A percentile compares a stretch with the other conserved stretches of the same genome.
Evolutionary conservation across 2,329 filamentous ascomycete genomes (phyloP).

Genomic region (Bipolaris gigantea): DNA sequence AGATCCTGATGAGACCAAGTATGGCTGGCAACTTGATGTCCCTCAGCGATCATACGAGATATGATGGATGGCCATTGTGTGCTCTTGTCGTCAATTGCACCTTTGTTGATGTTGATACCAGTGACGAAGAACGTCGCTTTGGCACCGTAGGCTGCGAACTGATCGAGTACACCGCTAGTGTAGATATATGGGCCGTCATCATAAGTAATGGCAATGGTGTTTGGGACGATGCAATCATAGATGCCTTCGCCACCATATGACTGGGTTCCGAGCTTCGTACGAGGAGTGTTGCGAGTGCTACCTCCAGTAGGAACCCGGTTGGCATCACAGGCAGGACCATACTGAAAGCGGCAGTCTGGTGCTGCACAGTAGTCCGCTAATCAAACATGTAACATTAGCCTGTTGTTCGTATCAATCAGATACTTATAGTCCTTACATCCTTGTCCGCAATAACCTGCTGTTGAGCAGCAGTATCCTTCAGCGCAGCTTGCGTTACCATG

Average conservation of each 20-base stretch:
- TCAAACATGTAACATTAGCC: not conserved
- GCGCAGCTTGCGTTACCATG: conserved; percentile 36
- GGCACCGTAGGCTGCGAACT: conserved; percentile 58
- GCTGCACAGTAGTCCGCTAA: conserved; percentile 57
- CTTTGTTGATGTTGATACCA: conserved; percentile 59
- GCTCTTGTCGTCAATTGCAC: conserved; percentile 54
- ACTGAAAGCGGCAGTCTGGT: conserved; percentile 63
- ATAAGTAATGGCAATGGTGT: conserved; percentile 67
- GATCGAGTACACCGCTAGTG: conserved; percentile 63
- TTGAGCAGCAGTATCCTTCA: conserved; percentile 41
- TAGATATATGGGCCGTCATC: conserved; percentile 67
- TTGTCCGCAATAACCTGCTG: conserved; percentile 22
- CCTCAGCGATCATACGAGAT: conserved; percentile 56
- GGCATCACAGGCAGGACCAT: conserved; percentile 61
- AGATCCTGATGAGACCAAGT: conserved; percentile 59
- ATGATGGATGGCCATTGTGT: conserved; percentile 54
- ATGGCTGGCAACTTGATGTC: conserved; percentile 64
- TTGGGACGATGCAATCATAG: conserved; percentile 55
- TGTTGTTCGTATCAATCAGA: not conserved
- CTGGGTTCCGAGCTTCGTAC: conserved; percentile 57
- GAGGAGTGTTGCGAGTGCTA: conserved; percentile 55
- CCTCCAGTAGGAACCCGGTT: conserved; percentile 57
- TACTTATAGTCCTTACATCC: conserved; percentile 29
- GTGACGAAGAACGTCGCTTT: conserved; percentile 71
- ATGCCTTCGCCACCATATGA: conserved; percentile 62